Base-by-base conservation (phyloP, 2,329 filamentous ascomycete genomes). In the Polychaeton citri region DNA sequence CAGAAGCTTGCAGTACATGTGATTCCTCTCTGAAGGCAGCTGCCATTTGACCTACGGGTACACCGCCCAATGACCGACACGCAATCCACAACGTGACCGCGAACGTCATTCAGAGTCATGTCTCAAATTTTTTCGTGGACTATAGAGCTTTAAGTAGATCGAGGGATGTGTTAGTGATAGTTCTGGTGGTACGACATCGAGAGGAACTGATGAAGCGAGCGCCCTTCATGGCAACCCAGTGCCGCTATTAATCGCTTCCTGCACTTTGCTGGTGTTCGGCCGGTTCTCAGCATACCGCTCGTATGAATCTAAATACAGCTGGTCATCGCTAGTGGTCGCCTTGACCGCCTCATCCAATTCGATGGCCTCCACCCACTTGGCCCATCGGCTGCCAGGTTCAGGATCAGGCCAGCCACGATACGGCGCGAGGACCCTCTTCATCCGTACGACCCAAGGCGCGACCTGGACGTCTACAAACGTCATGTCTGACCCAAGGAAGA, bases 391-490 rank as follows among this genome's bases (percentile, higher is more conserved):
- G 1, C 72, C 75, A 2, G 69, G 65, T 42, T 76, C 69, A 0
- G 76, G 70, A 17, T 75, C 71, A 1, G 72, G 69, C 76, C 79
- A 85, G 16, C 71, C 72, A 15, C 76, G 64, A 43, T 79, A 76
- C 12, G 74, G 72, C 34, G 71, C 67, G 21, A 83, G 60, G 13
- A 85, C 72, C 2, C 73, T 71, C n/a, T 70, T 65, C 40, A 87
- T 61, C 1, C 82, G 69, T 13, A 86, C 52, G 10, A 83, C 69
- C 68, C 83, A 87, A 0, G 82, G 82, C 1, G 81, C 81, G 32
- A 85, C 69, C 49, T 85, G 77, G 12, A 85, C 67, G 45, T 87
- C 81, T 0, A 87, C 81, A 37, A 84, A 76, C 0, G 64, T 67
- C 37, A 78, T 62, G 1, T 64, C 47, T 0, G 55, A 45, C 6